A percentile compares a stretch with the other conserved stretches of the same genome.
These are phyloP conservation scores for Hyphochytrium catenoides DNA, from an alignment of 352 stramenopile genomes.

Conservation along the genomic window DNA sequence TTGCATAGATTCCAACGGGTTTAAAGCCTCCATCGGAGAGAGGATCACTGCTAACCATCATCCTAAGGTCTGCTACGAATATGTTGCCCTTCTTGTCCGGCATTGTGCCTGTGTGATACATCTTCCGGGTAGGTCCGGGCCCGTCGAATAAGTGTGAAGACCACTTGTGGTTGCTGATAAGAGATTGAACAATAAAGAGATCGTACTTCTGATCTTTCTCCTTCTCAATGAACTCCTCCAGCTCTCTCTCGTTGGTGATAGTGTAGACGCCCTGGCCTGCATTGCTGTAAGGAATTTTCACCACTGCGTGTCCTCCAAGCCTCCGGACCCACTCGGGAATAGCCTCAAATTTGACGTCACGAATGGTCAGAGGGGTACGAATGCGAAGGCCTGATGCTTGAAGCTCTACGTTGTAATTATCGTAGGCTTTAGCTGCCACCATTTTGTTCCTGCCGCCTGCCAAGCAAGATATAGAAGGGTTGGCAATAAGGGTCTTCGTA, in stretches of 20 bases:
- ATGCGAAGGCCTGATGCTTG: slow-evolving; percentile 3
- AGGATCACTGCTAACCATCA: slow-evolving; percentile 11
- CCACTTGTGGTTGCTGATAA: slow-evolving; percentile 9
- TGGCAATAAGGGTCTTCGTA: slow-evolving; percentile 2
- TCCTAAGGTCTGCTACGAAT: slow-evolving; percentile 10
- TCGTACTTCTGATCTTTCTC: slow-evolving; percentile 9
- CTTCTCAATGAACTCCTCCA: slow-evolving; percentile 11
- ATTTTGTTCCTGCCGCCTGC: slow-evolving; percentile 10
- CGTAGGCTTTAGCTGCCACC: slow-evolving; percentile 9
- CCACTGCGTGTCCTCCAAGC: slow-evolving; percentile 6
- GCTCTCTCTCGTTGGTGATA: slow-evolving; percentile 10
- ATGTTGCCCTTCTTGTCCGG: slow-evolving; percentile 6
- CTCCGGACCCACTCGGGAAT: slow-evolving; percentile 8
- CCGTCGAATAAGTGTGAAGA: background rate
- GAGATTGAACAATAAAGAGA: slow-evolving; percentile 10
- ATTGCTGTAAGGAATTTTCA: slow-evolving; percentile 11
- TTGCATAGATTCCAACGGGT: slow-evolving; percentile 9
- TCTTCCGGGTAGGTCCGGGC: background rate
- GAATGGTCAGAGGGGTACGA: slow-evolving; percentile 7
- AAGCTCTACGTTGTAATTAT: slow-evolving; percentile 10
- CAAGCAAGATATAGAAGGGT: slow-evolving; percentile 8
- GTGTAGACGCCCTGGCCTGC: slow-evolving; percentile 11
- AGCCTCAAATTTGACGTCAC: slow-evolving; percentile 7
- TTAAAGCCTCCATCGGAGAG: slow-evolving; percentile 6
- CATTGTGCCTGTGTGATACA: slow-evolving; percentile 11